Evolutionary conservation across 331 rosid genomes (phyloP).

Genomic region (Malus hybrid): DNA sequence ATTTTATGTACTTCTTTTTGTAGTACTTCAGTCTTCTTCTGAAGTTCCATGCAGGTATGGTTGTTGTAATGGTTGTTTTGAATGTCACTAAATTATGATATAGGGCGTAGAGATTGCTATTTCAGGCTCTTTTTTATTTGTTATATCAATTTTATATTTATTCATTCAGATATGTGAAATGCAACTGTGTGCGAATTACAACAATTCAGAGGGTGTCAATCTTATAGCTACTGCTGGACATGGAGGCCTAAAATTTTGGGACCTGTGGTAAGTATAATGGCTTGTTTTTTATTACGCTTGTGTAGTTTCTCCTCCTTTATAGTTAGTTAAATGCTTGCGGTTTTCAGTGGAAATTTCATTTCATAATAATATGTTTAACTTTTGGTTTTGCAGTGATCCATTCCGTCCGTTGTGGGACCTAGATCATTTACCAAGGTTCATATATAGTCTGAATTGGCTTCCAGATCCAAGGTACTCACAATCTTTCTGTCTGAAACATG

Average conservation of each 20-base stretch:
- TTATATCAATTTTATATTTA: not conserved
- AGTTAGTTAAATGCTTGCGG: not conserved
- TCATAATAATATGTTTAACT: constrained; percentile 5
- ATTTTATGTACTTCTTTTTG: not conserved
- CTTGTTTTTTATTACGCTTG: not conserved
- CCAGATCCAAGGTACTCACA: constrained; percentile 62
- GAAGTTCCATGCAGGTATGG: not conserved
- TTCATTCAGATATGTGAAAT: not conserved
- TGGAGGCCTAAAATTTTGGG: constrained; percentile 94
- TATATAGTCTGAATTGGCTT: constrained; percentile 83
- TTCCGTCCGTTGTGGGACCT: constrained; percentile 79
- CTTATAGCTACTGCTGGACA: constrained; percentile 79
- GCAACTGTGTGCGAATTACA: constrained; percentile 26
- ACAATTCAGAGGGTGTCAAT: constrained; percentile 63
- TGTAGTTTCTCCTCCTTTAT: constrained; percentile 1
- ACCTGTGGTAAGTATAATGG: constrained; percentile 59
- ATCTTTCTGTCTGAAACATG: not conserved
- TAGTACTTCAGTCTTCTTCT: not conserved
- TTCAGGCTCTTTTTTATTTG: not conserved
- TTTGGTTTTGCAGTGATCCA: constrained; percentile 59
- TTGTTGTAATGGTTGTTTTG: not conserved
- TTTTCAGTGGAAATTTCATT: constrained; percentile 3
- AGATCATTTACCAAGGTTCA: constrained; percentile 54
- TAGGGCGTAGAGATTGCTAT: not conserved
- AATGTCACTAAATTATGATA: not conserved